These are phyloP conservation scores for Mycosphaerella arachidis DNA, from an alignment of 2,329 filamentous ascomycete genomes.

Conservation along the genomic window DNA sequence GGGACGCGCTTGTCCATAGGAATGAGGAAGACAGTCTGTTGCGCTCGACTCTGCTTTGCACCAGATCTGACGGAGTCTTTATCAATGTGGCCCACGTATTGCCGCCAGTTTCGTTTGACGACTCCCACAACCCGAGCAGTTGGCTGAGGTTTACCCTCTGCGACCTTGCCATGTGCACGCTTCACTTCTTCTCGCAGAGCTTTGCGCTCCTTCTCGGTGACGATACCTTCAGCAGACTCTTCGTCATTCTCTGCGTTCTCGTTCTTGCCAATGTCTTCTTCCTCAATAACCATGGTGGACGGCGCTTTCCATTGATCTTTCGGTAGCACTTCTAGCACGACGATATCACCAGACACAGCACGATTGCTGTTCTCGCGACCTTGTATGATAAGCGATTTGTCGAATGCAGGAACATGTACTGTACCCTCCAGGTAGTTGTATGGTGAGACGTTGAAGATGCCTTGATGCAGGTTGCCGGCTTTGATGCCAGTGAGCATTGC, in stretches of 20 bases:
- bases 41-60: conserved; percentile 71
- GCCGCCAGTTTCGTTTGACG: conserved; percentile 93
- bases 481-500: conserved; percentile 94
- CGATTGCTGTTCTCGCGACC: conserved; percentile 96
- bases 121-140: conserved; percentile 90
- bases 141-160: conserved; percentile 76
- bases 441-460: conserved; percentile 89
- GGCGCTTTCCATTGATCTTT: conserved; percentile 96
- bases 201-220: conserved; percentile 81
- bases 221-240: conserved; percentile 65
- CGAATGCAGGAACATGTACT: conserved; percentile 83
- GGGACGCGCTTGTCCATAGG: conserved; percentile 98
- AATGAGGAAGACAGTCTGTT: conserved; percentile 89
- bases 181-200: conserved; percentile 89
- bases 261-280: conserved; percentile 84
- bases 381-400: conserved; percentile 79
- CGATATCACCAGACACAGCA: conserved; percentile 83
- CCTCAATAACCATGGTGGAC: conserved; percentile 92
- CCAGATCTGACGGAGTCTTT: conserved; percentile 73
- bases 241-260: conserved; percentile 87
- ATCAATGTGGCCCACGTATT: conserved; percentile 95
- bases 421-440: conserved; percentile 98
- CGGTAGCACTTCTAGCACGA: conserved; percentile 87
- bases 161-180: conserved; percentile 70
- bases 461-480: conserved; percentile 83